Evolutionary conservation across 2,329 filamentous ascomycete species (phyloP), one percentile per base, ranked within the genome.

Genomic region (Exophiala dermatitidis): DNA sequence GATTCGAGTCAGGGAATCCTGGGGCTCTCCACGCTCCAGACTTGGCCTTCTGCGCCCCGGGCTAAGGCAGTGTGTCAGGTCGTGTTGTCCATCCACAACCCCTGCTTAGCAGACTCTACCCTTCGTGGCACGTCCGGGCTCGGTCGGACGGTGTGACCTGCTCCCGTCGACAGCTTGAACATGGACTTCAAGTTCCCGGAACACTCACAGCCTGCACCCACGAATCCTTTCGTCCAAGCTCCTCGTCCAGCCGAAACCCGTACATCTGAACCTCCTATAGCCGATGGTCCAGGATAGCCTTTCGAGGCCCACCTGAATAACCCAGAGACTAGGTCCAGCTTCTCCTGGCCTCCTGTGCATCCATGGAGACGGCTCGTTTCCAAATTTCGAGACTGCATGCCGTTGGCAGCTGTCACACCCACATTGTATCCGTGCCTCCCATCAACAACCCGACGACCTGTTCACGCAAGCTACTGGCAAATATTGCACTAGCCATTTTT

Each of bases 341-440:
- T 26, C 32, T 46, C 10, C 33, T 42, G 6, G 31, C 41, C 28
- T 41, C 44, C 50, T 52, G 50, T 52, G 36, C 37, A 19, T 10
- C 43, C 43, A 41, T 36, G 12, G 44, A 26, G 43, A 41, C 43
- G 44, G 50, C 43, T 46, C 50, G 29, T 32, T 52, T 52, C 36
- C 50, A 52, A 52, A 52, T 52, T 30, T 52, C 31, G 50, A 52
- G 38, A 42, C 43, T 38, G 29, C 31, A 10, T 45, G 41, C 43
- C 34, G 41, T 34, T 33, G 33, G 34, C 28, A 8, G n/a, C 19
- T 52, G 36, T 46, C 43, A 52, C 50, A 52, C 30, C 10, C 5
- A 3, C 36, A 46, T 12, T 31, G 29, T 28, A 30, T 41, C 6
- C 44, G 31, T 19, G 29, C 7, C 36, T 41, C 10, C 29, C 30